These are phyloP conservation scores for Monilinia laxa DNA, from an alignment of 2,329 filamentous ascomycete species.

Conservation along the genomic window DNA sequence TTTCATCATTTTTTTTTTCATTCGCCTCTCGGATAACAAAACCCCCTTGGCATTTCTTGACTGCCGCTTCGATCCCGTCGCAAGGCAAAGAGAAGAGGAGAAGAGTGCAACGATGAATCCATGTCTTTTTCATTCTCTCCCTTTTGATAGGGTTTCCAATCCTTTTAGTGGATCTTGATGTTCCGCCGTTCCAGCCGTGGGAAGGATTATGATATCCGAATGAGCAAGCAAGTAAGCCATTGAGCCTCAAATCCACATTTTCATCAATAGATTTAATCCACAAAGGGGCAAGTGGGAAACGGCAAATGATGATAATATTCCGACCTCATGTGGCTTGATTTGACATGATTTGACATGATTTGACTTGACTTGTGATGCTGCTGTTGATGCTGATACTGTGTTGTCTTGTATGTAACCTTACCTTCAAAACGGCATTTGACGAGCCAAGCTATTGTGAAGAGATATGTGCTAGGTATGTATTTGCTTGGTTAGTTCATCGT, in stretches of 20 bases:
- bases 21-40: constrained; percentile 6
- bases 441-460: neutral
- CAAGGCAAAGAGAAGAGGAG: neutral
- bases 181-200: neutral
- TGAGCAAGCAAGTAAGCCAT: neutral
- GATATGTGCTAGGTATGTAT: too few species aligned
- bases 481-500: too few species aligned
- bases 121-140: neutral
- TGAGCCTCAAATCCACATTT: constrained; percentile 15
- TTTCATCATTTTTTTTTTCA: neutral
- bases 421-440: constrained; percentile 3
- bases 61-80: constrained; percentile 13
- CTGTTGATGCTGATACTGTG: neutral
- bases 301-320: constrained; percentile 10
- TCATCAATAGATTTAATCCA: neutral
- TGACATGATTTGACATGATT: too few species aligned
- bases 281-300: neutral
- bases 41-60: constrained; percentile 1
- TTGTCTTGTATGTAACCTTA: neutral
- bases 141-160: neutral
- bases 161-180: neutral
- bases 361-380: too few species aligned
- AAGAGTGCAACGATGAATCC: neutral
- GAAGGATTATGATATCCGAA: constrained; percentile 5
- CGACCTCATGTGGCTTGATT: neutral